Conservation (phyloP, 768 basidiomycete species). For the Russula compacta region DNA sequence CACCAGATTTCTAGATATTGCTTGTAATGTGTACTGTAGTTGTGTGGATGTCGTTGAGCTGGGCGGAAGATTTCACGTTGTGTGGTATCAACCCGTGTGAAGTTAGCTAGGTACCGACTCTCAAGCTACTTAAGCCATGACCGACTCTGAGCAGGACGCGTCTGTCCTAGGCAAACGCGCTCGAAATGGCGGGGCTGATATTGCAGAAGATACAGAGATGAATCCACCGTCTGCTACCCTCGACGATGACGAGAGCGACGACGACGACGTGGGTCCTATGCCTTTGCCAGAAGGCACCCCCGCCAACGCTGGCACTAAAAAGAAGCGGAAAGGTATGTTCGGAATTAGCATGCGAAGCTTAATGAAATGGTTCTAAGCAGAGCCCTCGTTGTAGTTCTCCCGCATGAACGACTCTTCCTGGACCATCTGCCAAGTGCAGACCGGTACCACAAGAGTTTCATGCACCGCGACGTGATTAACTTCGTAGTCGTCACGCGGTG, state of each 20-base stretch:
- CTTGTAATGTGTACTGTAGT: too few relatives aligned
- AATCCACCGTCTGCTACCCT: conserved; percentile 28
- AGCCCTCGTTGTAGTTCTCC: conserved; percentile 53
- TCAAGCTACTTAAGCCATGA: conserved; percentile 10
- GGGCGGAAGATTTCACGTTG: not conserved
- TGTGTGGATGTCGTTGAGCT: not conserved
- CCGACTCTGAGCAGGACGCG: conserved; percentile 37
- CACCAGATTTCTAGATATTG: not conserved
- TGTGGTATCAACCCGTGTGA: not conserved
- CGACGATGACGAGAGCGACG: conserved; percentile 51
- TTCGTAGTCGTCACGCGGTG: conserved; percentile 85
- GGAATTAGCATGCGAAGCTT: not conserved
- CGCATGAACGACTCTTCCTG: conserved; percentile 87
- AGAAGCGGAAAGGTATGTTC: conserved; percentile 71
- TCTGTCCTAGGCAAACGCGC: conserved; percentile 58
- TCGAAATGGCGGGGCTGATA: conserved; percentile 30
- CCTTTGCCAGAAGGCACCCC: conserved; percentile 52
- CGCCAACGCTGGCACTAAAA: conserved; percentile 40
- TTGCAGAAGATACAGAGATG: conserved; percentile 22
- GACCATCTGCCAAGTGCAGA: conserved; percentile 88
- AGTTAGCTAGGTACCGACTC: not conserved
- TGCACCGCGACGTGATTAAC: conserved; percentile 92
- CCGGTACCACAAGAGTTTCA: conserved; percentile 95
- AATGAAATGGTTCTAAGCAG: not conserved
- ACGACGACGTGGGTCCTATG: conserved; percentile 86